Base-by-base conservation (phyloP, 306 rosid species). In the Lathyrus aphaca region DNA sequence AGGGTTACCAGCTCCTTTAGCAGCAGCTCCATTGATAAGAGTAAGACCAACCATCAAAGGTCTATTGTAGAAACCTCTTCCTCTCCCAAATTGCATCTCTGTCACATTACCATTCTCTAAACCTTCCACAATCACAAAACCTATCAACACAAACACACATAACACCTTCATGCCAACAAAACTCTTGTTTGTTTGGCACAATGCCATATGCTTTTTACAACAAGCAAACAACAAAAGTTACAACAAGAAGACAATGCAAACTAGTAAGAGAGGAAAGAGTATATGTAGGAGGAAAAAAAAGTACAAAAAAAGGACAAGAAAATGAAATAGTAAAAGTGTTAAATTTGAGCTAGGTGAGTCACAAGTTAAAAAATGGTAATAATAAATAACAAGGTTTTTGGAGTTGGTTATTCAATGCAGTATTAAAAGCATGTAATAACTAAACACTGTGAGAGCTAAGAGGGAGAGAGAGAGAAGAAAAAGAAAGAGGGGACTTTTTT, bases 1-100 rank as follows among this genome's bases (percentile, higher is more conserved):
- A 74, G 51, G 17, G 68, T 57, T 77, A 84, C 88, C 88, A 66
- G 85, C 88, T 72, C 85, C 88, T 84, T 81, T 84, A 69, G 85
- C 81, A 48, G 74, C 79, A 71, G 88, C 88, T 35, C 85, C 85
- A 81, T 81, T 46, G 51, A 84, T 42, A 49, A 77, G 77, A 71
- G 81, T 80, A 37, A 84, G 76, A 62, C 77, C 85, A 74, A 84
- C 85, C 71, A 77, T 19, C 74, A 80, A 67, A 62, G 88, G 81
- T 51, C 65, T 74, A 51, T 54, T 12, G 25, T 59, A 56, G 74
- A 68, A 73, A 49, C 75, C 81, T 69, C 49, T 70, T 53, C 59
- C 77, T 0, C 15, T 61, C 8, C 12, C 81, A 81, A 61, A 84
- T 13, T 61, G 48, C 83, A 77, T 49, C 10, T 74, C 74, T 74